Evolutionary conservation across 1,139 yeast genomes (phyloP).

Genomic region (Debaryomyces udenii): DNA sequence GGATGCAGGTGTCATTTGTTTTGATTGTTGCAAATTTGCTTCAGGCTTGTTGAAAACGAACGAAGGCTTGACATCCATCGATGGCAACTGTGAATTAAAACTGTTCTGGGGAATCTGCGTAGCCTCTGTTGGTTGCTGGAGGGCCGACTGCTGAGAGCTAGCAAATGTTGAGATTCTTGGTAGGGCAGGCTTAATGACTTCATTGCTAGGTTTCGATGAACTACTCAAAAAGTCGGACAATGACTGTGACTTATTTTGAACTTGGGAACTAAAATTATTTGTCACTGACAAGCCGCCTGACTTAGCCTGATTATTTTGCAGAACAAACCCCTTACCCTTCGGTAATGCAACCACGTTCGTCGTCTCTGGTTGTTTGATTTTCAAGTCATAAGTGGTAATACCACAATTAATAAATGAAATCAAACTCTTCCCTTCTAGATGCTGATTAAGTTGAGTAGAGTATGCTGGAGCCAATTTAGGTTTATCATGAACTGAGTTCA

Average conservation of each 20-base stretch:
- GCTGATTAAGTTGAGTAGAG: slow-evolving; percentile 54
- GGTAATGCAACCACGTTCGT: slow-evolving; percentile 4
- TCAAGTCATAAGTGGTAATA: slow-evolving; percentile 30
- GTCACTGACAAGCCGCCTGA: background rate
- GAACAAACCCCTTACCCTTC: background rate
- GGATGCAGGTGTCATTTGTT: slow-evolving; percentile 7
- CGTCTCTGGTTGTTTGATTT: slow-evolving; percentile 16
- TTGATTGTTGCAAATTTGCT: background rate
- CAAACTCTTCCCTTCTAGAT: slow-evolving; percentile 39
- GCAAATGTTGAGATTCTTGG: background rate
- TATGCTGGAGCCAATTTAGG: slow-evolving; percentile 60
- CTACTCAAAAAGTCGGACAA: slow-evolving; percentile 11
- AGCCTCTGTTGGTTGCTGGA: background rate
- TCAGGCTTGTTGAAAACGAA: background rate
- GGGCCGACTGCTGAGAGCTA: too few relatives aligned
- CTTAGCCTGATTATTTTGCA: background rate
- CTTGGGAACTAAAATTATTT: background rate
- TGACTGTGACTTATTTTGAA: slow-evolving; percentile 6
- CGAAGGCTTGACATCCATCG: slow-evolving; percentile 3
- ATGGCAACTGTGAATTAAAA: background rate
- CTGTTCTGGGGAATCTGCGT: background rate
- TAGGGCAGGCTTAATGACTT: background rate
- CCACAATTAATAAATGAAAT: slow-evolving; percentile 45
- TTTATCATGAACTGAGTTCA: slow-evolving; percentile 46
- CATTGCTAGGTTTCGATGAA: background rate